Evolutionary conservation across 345 rosid genomes (phyloP), one percentile per base, ranked within the genome.

Genomic region (Euphorbia lathyris): DNA sequence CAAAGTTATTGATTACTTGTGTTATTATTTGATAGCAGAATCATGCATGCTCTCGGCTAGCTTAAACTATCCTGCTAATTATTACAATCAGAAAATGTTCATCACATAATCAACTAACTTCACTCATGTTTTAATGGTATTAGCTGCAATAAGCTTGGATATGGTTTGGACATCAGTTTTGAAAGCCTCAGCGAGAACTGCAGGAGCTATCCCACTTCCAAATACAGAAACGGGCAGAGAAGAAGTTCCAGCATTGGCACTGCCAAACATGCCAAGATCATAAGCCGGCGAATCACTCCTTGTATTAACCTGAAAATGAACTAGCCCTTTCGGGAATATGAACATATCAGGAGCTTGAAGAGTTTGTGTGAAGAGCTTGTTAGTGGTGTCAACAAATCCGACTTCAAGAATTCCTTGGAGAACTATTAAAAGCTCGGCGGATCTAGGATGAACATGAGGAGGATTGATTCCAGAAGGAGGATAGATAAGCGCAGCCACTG

Each of bases 241-340:
- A 22, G 63, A 67, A 43, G 64, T 61, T 34, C 73, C 81, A 9
- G 72, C 74, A 59, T 69, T 70, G 1, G 78, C 68, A 48, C 78
- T 70, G 32, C 76, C 72, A 11, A 73, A 74, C 32, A 70, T 52
- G 40, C 73, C 66, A 3, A 74, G 50, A 22, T 73, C 75, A 43
- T 22, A 43, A 0, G 76, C 80, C 32, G 65, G 50, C 20, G 65
- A 47, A 29, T 79, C 64, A 3, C 56, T 59, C 36, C 20, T 17
- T 12, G 64, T 40, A 52, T 80, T 76, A 13, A 38, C 34, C 52
- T 76, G 71, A 69, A 52, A 80, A 63, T 80, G 83, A 34, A 70
- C 75, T 5, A 76, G 69, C 9, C 83, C 83, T 70, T 62, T 73
- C 0, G 80, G 83, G 65, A 80, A 73, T 32, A 76, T 62, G 26